Evolutionary conservation across 257 asterid species (phyloP), one percentile per base, ranked within the genome.

Genomic region (Asclepias syriaca): DNA sequence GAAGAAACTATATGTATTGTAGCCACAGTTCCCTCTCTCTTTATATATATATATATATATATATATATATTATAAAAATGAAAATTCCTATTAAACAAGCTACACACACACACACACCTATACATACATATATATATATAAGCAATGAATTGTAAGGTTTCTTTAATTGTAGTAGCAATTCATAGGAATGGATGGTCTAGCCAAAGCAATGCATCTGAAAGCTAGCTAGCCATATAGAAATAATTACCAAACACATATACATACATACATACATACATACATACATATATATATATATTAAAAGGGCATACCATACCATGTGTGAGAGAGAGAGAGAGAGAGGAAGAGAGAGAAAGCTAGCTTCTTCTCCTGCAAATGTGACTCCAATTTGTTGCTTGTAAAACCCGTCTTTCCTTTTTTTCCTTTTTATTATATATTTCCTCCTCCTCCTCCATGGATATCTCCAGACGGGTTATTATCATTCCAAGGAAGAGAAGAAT

Each of bases 141-240:
- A 63, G 24, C 0, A 49, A 27, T 32, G 45, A 13, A 68, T 49
- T 34, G 34, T 32, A 49, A 77, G 51, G 9, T 11, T 45, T 40
- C n/a, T 69, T n/a, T 71, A 50, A 15, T 50, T 4, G 19, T 50
- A 50, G 19, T 18, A 73, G 46, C 27, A 61, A 14, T 73, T 10
- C 48, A 70, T 70, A 67, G 74, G 74, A 77, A 66, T 59, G 65
- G 58, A 49, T 80, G 81, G 83, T 69, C 83, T 78, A 78, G 81
- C 77, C 60, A 71, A 60, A 60, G 73, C 51, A 67, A 48, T 70
- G 68, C 73, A 72, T 63, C 78, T 80, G 78, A 79, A 79, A 68
- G 73, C 65, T 75, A 68, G 66, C 51, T 63, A 65, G 69, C 58
- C 63, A 65, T 71, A 65, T 6, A 54, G 59, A 49, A 45, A 46